phyloP scores from a whole-genome alignment of 805 yeast species.

The Candida peoriensis region DNA sequence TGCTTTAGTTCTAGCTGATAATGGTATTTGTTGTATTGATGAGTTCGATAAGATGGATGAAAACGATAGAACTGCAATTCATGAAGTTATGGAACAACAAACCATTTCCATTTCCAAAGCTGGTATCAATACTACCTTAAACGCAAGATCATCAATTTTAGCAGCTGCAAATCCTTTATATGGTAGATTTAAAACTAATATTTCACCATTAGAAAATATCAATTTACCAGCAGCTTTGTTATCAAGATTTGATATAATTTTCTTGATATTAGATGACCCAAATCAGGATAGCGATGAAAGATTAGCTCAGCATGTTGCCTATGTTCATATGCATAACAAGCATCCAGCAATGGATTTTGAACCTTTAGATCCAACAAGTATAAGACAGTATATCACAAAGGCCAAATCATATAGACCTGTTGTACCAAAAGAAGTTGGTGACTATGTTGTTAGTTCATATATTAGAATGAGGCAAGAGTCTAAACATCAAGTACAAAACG shows the following conservation, averaged over 20 bases:
- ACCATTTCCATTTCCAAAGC: constrained; percentile 97
- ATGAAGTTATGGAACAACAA: constrained; percentile 99
- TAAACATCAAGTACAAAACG: constrained; percentile 64
- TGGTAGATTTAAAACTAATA: constrained; percentile 86
- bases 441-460: constrained; percentile 79
- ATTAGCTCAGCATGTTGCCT: constrained; percentile 90
- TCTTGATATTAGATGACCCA: constrained; percentile 82
- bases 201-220: constrained; percentile 92
- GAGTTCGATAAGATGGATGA: constrained; percentile 99
- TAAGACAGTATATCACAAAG: constrained; percentile 81
- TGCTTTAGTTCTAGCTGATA: constrained; percentile 93
- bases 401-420: constrained; percentile 85
- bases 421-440: constrained; percentile 78
- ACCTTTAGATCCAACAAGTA: constrained; percentile 72
- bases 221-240: constrained; percentile 94
- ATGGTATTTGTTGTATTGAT: constrained; percentile 97
- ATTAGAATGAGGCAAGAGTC: constrained; percentile 92
- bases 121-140: constrained; percentile 92
- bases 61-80: constrained; percentile 92
- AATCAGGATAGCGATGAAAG: constrained; percentile 72
- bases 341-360: constrained; percentile 76
- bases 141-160: constrained; percentile 90
- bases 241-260: constrained; percentile 90
- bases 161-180: constrained; percentile 99
- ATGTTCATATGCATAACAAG: constrained; percentile 86